Conservation (phyloP, 441 rosid species). For the Omphalea diandra region DNA sequence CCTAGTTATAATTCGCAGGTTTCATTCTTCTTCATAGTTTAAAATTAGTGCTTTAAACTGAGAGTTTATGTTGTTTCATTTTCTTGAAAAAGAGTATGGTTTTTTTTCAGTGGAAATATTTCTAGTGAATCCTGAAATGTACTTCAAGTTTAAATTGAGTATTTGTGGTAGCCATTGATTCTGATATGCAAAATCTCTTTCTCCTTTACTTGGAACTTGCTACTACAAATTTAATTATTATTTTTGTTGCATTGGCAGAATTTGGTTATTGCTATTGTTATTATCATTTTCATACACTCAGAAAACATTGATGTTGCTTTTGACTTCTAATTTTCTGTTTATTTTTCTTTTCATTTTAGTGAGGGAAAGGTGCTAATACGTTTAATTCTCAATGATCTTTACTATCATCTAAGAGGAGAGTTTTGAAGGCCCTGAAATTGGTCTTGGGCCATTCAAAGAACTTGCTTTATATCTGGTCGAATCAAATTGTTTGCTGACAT, state of each 20-base stretch:
- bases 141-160: not conserved
- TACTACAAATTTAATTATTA: not conserved
- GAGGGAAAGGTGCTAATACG: slow-evolving; percentile 63
- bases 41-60: too few relatives aligned
- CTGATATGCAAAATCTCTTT: not conserved
- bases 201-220: not conserved
- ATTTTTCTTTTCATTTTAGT: slow-evolving; percentile 42
- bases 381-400: slow-evolving; percentile 71
- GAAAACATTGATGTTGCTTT: slow-evolving; percentile 2
- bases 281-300: not conserved
- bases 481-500: slow-evolving; percentile 55
- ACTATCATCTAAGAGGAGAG: slow-evolving; percentile 85
- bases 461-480: slow-evolving; percentile 66
- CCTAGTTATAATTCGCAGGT: not conserved
- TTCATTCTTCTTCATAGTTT: not conserved
- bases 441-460: slow-evolving; percentile 87
- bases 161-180: not conserved
- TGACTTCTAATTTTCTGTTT: not conserved
- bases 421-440: slow-evolving; percentile 81
- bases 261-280: too few relatives aligned
- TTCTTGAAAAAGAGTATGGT: not conserved
- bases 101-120: not conserved
- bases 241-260: not conserved
- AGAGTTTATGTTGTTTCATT: not conserved
- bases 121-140: not conserved